A percentile compares a stretch with the other conserved stretches of the same genome.
Conservation (phyloP, 164 flowering plant species). For the Magnolia changhungtana region DNA sequence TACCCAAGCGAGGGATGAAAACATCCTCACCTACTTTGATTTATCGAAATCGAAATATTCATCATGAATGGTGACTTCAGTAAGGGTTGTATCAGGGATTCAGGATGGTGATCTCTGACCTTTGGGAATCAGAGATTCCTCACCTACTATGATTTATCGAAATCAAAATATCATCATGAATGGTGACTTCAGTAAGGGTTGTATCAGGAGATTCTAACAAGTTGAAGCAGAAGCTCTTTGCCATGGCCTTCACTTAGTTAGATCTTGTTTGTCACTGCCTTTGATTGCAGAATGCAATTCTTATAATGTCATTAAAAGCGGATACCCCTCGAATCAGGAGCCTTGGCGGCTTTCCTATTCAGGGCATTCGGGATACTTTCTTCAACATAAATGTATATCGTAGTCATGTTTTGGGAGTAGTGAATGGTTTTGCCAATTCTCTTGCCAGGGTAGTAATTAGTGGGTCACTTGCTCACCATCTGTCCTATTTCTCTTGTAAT, state of each 20-base stretch:
- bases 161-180: not conserved
- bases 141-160: not conserved
- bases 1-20: not conserved
- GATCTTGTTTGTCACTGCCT: not conserved
- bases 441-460: no score
- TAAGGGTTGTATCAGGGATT: not conserved
- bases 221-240: not conserved
- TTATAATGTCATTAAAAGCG: no score
- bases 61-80: not conserved
- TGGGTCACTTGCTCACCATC: no score
- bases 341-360: no score
- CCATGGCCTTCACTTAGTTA: not conserved
- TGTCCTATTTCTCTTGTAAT: no score
- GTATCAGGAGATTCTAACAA: not conserved
- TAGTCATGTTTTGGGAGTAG: no score
- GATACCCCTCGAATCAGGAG: no score
- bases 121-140: not conserved
- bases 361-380: no score
- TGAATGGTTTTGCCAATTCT: no score
- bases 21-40: not conserved
- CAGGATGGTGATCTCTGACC: no score
- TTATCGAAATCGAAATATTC: not conserved
- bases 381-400: no score
- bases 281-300: no score
- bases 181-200: not conserved